Base-by-base conservation (phyloP, 1,284 basidiomycete genomes). In the Heterobasidion occidentale region DNA sequence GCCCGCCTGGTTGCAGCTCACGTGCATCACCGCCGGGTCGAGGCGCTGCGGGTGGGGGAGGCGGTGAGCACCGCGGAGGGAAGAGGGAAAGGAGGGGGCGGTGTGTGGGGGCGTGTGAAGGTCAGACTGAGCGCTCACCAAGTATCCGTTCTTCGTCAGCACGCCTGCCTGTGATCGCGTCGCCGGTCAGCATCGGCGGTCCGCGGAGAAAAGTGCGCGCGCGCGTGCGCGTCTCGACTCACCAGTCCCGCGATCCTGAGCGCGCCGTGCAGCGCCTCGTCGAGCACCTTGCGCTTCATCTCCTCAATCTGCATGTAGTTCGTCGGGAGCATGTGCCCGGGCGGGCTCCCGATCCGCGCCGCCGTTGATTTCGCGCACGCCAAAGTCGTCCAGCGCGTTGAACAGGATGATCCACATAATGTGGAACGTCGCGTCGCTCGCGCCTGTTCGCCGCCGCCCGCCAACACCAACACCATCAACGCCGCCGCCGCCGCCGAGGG, bases 361-460 rank as follows among this genome's bases (percentile, higher is more conserved):
- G 72, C 67, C 76, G 65, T 84, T 84, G 52, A 82, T 71, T 62
- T 92, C 90, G 58, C 81, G 80, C 59, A 95, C 77, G 34, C 92
- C 92, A 67, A 82, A 92, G 63, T 95, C 92, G 61, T 92, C 87
- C 58, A 95, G 67, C 7, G 89, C 89, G 62, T 78, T 83, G 71
- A 87, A 90, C 6, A 90, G 69, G 54, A 84, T 81, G 59, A 90
- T 84, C 87, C 93, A 96, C 80, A 94, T 86, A 62, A 90, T 83
- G 71, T 97, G 93, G 67, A 91, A 94, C 45, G 88, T 90, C 50
- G 92, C 88, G 68, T 97, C 94, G 64, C 87, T 90, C 17, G 88
- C 85, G 63, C 90, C 90, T 76, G 72, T 35, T 27, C 50, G n/a
- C 11, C 11, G 11, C 11, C 19, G 35, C 19, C 35, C n/a, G 9